Evolutionary conservation across 2,329 filamentous ascomycete species (phyloP).

Genomic region (Neonectria hederae): DNA sequence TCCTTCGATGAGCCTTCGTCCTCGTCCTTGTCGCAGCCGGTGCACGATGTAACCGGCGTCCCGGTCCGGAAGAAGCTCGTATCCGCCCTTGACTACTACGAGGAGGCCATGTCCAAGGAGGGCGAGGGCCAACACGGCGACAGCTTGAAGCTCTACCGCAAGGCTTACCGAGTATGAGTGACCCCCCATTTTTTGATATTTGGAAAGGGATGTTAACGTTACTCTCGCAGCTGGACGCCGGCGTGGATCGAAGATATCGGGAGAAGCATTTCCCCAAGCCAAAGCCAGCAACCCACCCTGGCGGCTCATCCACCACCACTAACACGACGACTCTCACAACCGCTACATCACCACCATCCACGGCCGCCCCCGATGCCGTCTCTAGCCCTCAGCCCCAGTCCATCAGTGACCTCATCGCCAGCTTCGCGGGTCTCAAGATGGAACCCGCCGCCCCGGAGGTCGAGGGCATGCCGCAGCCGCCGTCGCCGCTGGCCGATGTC

Average conservation of each 20-base stretch:
- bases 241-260: slow-evolving; percentile 86
- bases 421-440: slow-evolving; percentile 78
- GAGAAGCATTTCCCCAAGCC: slow-evolving; percentile 87
- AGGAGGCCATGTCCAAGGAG: slow-evolving; percentile 90
- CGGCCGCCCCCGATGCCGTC: slow-evolving; percentile 57
- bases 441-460: slow-evolving; percentile 72
- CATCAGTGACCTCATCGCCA: slow-evolving; percentile 75
- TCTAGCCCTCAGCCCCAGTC: slow-evolving; percentile 57
- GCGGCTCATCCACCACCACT: slow-evolving; percentile 37
- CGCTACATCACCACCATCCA: slow-evolving; percentile 2
- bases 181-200: too few species aligned
- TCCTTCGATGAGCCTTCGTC: slow-evolving; percentile 46
- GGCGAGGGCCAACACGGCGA: slow-evolving; percentile 83
- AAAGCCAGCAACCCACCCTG: slow-evolving; percentile 24
- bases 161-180: slow-evolving; percentile 78
- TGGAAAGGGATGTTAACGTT: slow-evolving; percentile 24
- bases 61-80: slow-evolving; percentile 59
- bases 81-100: slow-evolving; percentile 91
- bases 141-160: slow-evolving; percentile 86
- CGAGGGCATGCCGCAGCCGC: slow-evolving; percentile 75
- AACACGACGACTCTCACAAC: slow-evolving; percentile 1
- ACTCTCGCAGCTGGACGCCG: slow-evolving; percentile 74
- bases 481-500: slow-evolving; percentile 80
- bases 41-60: slow-evolving; percentile 20
- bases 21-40: slow-evolving; percentile 5